Evolutionary conservation across 2,329 filamentous ascomycete genomes (phyloP), one percentile per base, ranked within the genome.

Genomic region (Stemphylium vesicarium): DNA sequence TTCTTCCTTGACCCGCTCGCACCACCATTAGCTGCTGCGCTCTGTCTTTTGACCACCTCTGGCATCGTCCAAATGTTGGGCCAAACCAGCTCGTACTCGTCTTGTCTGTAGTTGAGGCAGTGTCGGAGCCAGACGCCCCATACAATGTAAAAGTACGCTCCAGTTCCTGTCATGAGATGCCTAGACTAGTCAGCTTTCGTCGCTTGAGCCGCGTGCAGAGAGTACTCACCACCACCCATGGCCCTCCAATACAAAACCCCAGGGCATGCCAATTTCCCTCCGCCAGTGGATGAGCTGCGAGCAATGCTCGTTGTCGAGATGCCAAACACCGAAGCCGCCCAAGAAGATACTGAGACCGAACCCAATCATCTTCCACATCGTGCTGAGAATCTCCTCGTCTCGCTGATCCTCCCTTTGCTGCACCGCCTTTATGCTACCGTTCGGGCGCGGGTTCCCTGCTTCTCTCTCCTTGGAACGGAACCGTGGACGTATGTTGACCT

Each of bases 81-180:
- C 91, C 91, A 96, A 46, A 83, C 68, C 51, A 95, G 77, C 64
- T 83, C 80, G 69, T 87, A 95, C 68, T 92, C 85, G 37, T 89
- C 84, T 67, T 91, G 89, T 40, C 82, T 82, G 3, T 86, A 85
- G 58, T 92, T 90, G 44, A 95, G 78, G 65, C 90, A 92, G 59
- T 89, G 87, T 36, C 90, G 85, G 15, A 95, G 81, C 88, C 90
- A 94, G 22, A 93, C 86, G 12, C 90, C 88, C 91, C 91, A 96
- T 12, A 86, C 80, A 63, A 96, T 91, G 71, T 94, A 92, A 70
- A 88, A 89, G 74, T 96, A 96, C 13, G 91, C 91, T 72, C 91
- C 91, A 32, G 88, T 80, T 11, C 91, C 91, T 0, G 91, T 95
- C 82, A 94, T 87, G 33, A 94, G 69, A 76, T 94, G 91, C 89